These are phyloP conservation scores for Cardamine resedifolia DNA, from an alignment of 345 rosid species.

Conservation along the genomic window DNA sequence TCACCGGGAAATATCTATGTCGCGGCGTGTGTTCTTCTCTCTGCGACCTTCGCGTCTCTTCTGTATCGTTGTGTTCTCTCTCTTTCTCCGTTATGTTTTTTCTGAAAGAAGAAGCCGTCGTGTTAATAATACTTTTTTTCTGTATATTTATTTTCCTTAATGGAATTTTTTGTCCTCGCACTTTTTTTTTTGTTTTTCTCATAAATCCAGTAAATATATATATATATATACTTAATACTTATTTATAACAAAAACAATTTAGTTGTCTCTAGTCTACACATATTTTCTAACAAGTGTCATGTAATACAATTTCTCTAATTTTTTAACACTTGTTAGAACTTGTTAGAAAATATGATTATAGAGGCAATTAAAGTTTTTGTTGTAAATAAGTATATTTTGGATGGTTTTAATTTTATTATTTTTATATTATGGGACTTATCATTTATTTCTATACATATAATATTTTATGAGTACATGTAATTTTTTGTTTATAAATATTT, in stretches of 20 bases:
- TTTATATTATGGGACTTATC: too few relatives aligned
- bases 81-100: constrained; percentile 43
- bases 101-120: constrained; percentile 62
- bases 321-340: too few relatives aligned
- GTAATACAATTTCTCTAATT: too few relatives aligned
- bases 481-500: neutral
- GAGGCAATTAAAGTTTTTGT: neutral
- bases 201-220: neutral
- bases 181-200: neutral
- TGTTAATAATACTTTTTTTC: constrained; percentile 23
- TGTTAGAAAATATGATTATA: neutral
- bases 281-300: too few relatives aligned
- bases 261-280: neutral
- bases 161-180: neutral
- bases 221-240: neutral
- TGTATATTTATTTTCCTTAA: neutral
- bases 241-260: neutral
- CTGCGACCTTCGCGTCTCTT: constrained; percentile 36
- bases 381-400: neutral
- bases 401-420: neutral
- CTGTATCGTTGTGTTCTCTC: constrained; percentile 36
- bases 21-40: constrained; percentile 30
- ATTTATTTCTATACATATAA: neutral
- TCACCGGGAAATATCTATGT: constrained; percentile 38
- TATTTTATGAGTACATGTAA: neutral